Evolutionary conservation across 306 rosid genomes (phyloP), one percentile per base, ranked within the genome.

Genomic region (Castanospermum australe): DNA sequence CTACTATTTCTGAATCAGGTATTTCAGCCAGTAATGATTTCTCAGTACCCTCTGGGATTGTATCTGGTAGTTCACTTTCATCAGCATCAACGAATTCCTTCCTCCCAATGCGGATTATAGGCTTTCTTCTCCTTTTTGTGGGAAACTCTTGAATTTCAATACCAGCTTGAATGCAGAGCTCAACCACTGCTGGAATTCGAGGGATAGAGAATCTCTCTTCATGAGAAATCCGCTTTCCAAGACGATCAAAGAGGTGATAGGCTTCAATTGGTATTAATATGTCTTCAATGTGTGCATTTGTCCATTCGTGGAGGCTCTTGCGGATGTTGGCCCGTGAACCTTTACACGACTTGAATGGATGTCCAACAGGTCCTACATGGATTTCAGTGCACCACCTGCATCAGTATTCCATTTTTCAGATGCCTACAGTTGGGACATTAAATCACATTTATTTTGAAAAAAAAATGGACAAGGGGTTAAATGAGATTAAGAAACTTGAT

Each of bases 111-210:
- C 90, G 92, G 81, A 95, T 87, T 72, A 95, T 80, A n/a, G 98
- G 96, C 83, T 93, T 95, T 81, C 98, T 87, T 89, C 98, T 91
- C 86, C 98, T 87, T 81, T 91, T 95, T 9, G 98, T 60, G n/a
- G 91, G 96, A 55, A 74, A 84, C 45, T 89, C 98, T 0, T 81
- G 92, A 79, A 92, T 56, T 62, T 95, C 92, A 17, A 95, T 92
- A 0, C 99, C 99, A 3, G 98, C 98, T 86, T 91, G 99, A 71
- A 92, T 91, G 89, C 97, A 95, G 35, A 95, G 97, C 86, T 95
- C 99, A 42, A 90, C 90, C 50, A 95, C 24, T 1, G 98, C 99
- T n/a, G 99, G 98, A 79, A 92, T 81, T 56, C 96, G 87, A 21
- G 94, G 93, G 85, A 91, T 88, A 24, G 92, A 83, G 67, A 90